Percentiles rank a stretch among this genome's conserved stretches.
phyloP scores from a whole-genome alignment of 2,329 filamentous ascomycete genomes.

The Epichloe bromicola region DNA sequence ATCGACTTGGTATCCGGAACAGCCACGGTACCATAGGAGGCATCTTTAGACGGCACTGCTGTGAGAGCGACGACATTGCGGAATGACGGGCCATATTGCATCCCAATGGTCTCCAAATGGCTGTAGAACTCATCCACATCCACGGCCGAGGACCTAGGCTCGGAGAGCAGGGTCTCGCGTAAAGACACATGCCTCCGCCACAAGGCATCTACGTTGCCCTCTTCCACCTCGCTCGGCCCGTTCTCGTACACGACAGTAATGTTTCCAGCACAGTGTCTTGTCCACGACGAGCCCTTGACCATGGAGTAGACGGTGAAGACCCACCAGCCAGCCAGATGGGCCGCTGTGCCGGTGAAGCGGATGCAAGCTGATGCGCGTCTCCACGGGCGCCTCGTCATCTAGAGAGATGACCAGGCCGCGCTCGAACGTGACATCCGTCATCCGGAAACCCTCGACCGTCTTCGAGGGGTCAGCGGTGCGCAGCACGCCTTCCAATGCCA shows the following conservation, averaged over 20 bases:
- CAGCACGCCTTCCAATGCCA: constrained; percentile 16
- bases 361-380: background rate
- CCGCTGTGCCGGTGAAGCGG: background rate
- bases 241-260: constrained; percentile 4
- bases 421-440: constrained; percentile 4
- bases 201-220: no score
- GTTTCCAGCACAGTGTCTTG: background rate
- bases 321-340: background rate
- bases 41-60: no score
- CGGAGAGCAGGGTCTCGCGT: background rate
- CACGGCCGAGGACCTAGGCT: constrained; percentile 5
- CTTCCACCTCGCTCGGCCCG: background rate
- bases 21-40: background rate
- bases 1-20: background rate
- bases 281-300: background rate
- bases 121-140: constrained; percentile 12
- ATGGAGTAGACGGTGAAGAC: background rate
- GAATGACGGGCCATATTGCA: constrained; percentile 8
- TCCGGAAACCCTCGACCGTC: constrained; percentile 2
- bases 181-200: no score
- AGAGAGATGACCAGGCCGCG: background rate
- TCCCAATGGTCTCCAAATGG: constrained; percentile 12
- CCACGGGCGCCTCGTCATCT: background rate
- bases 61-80: constrained; percentile 1
- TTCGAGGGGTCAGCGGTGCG: background rate